Evolutionary conservation across 208 protist species (phyloP).

Genomic region (Leishmania braziliensis): DNA sequence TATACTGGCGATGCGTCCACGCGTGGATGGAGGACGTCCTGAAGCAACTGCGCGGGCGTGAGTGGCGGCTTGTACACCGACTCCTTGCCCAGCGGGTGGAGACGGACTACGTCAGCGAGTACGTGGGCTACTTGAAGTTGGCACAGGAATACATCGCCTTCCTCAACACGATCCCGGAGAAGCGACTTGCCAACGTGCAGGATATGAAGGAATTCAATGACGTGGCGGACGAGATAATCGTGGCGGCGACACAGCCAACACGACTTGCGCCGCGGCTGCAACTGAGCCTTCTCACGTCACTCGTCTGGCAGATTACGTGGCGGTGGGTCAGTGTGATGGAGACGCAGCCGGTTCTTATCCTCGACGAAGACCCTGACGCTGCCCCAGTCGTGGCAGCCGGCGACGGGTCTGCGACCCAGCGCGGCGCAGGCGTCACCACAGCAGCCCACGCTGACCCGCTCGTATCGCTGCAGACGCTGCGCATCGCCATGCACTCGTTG

Average conservation of each 20-base stretch:
- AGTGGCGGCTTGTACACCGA: slow-evolving; percentile 82
- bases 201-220: slow-evolving; percentile 27
- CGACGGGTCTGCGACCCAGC: neutral
- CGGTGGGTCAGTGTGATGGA: slow-evolving; percentile 55
- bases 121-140: slow-evolving; percentile 51
- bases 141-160: slow-evolving; percentile 72
- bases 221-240: slow-evolving; percentile 48
- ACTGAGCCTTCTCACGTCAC: slow-evolving; percentile 51
- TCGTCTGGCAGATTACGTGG: slow-evolving; percentile 50
- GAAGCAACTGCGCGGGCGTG: slow-evolving; percentile 72
- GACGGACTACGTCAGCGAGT: slow-evolving; percentile 76
- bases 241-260: slow-evolving; percentile 41
- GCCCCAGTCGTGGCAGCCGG: slow-evolving; percentile 1
- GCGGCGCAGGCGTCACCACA: neutral
- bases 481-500: slow-evolving; percentile 38
- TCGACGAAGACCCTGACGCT: slow-evolving; percentile 30
- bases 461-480: slow-evolving; percentile 29
- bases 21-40: slow-evolving; percentile 77
- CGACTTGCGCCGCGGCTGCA: slow-evolving; percentile 52
- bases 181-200: slow-evolving; percentile 39
- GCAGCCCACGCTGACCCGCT: slow-evolving; percentile 10
- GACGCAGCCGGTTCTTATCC: slow-evolving; percentile 39
- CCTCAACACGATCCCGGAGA: slow-evolving; percentile 65
- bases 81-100: slow-evolving; percentile 73
- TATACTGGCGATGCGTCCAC: slow-evolving; percentile 72